Conservation (phyloP, 2,329 filamentous ascomycete genomes). For the Corinectria fuckeliana region DNA sequence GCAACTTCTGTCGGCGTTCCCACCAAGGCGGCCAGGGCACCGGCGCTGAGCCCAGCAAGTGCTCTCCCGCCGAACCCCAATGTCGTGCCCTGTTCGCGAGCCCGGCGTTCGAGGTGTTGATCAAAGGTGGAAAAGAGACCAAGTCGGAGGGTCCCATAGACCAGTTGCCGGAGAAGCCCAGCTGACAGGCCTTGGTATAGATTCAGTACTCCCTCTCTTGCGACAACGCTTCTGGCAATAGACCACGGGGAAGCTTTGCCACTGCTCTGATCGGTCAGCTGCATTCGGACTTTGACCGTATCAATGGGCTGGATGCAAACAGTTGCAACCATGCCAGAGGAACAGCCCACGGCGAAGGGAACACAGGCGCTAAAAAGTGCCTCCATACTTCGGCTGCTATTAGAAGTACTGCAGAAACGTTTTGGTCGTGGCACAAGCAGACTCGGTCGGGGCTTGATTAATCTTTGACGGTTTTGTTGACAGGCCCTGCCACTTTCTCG, state of each 20-base stretch:
- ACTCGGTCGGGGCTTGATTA: too few species aligned
- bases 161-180: constrained; percentile 70
- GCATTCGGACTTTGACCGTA: constrained; percentile 77
- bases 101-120: constrained; percentile 58
- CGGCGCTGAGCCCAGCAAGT: constrained; percentile 68
- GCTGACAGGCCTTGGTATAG: constrained; percentile 74
- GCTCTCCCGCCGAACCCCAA: constrained; percentile 71
- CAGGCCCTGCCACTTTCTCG: too few species aligned
- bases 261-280: constrained; percentile 70
- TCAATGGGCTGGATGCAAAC: constrained; percentile 72
- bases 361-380: neutral
- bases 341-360: constrained; percentile 71
- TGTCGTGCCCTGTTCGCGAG: constrained; percentile 58
- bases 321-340: constrained; percentile 72
- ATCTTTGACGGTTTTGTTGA: too few species aligned
- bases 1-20: constrained; percentile 49
- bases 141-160: constrained; percentile 74
- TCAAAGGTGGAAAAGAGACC: constrained; percentile 78
- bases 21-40: constrained; percentile 70
- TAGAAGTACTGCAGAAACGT: too few species aligned
- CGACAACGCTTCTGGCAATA: constrained; percentile 68
- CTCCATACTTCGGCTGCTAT: neutral
- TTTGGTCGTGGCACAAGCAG: too few species aligned
- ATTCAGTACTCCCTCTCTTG: constrained; percentile 66
- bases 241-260: constrained; percentile 63